Conservation (phyloP, 805 yeast species). For the Saccharomycopsis oosterbeekiorum region DNA sequence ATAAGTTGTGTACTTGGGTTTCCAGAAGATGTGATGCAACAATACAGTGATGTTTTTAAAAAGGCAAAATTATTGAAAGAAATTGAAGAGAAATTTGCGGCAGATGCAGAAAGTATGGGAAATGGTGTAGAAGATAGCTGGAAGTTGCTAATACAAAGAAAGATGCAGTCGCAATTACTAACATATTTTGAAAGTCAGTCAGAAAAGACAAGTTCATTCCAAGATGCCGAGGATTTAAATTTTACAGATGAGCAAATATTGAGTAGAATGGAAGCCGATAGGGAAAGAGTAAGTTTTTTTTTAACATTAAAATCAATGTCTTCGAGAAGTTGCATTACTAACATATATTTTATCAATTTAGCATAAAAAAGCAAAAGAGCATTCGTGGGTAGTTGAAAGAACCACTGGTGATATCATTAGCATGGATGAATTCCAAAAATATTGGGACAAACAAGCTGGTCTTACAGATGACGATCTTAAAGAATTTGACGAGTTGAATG, state of each 20-base stretch:
- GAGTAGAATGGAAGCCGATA: slow-evolving; percentile 80
- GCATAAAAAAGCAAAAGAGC: slow-evolving; percentile 76
- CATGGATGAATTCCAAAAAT: slow-evolving; percentile 39
- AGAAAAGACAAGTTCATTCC: not conserved
- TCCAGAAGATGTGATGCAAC: not conserved
- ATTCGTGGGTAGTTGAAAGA: slow-evolving; percentile 60
- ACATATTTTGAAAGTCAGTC: not conserved
- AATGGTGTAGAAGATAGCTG: slow-evolving; percentile 3
- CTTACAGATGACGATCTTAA: slow-evolving; percentile 39
- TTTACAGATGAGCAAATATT: slow-evolving; percentile 45
- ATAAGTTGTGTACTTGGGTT: slow-evolving; percentile 5
- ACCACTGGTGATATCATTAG: slow-evolving; percentile 29
- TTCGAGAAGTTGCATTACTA: not conserved
- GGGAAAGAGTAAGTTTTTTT: slow-evolving; percentile 47
- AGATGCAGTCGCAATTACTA: not conserved
- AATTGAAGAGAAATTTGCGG: not conserved
- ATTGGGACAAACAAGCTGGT: slow-evolving; percentile 29
- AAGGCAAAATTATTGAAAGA: not conserved
- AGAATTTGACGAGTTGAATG: slow-evolving; percentile 45
- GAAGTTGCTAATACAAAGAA: slow-evolving; percentile 10
- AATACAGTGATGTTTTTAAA: not conserved
- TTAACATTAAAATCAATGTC: not conserved
- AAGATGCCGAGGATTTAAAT: not conserved
- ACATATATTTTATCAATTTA: not conserved
- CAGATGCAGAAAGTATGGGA: not conserved